Base-by-base conservation (phyloP, 805 yeast genomes). In the Deakozyma indianensis region DNA sequence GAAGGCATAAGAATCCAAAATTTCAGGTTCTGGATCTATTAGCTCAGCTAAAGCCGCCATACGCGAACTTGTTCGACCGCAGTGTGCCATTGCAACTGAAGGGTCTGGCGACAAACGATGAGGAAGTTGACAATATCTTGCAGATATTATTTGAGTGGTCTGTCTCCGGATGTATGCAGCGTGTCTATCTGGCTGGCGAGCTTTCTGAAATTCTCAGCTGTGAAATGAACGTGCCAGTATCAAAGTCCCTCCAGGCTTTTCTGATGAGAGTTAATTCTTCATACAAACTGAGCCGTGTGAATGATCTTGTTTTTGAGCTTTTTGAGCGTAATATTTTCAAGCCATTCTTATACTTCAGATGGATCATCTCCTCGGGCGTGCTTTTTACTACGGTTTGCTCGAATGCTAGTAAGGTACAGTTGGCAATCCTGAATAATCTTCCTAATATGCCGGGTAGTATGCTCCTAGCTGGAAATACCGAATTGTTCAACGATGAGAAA, bases 331-430 rank as follows among this genome's bases (percentile, higher is more conserved):
- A 71, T 41, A 59, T 81, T 22, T 68, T 82, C 22, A 61, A 74
- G 2, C 66, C 78, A 15, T 76, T 82, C 1, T 71, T 82, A 1
- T 90, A 90, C 55, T 68, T 88, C 47, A 67, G 96, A 54, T 76
- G 79, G 52, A 65, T 88, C 29, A 87, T 90, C 41, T 85, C 96
- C 7, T 78, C 92, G 0, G 98, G 96, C 3, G 68, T 86, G 0
- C 74, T 88, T 41, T 85, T 60, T 60, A 77, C 11, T 63, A 68
- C 2, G 69, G 74, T 4, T 73, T 75, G 3, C 21, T 27, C 14
- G 40, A 35, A 16, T 25, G 42, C 3, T 42, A 47, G 7, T 18
- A 68, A 68, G 4, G 59, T 63, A 23, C 80, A 79, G 43, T 69
- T 54, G 68, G 55, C 62, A 55, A 48, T 70, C 70, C 40, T 95